phyloP scores from a whole-genome alignment of 176 grass and related monocot genomes.

The Elaeis guineensis region DNA sequence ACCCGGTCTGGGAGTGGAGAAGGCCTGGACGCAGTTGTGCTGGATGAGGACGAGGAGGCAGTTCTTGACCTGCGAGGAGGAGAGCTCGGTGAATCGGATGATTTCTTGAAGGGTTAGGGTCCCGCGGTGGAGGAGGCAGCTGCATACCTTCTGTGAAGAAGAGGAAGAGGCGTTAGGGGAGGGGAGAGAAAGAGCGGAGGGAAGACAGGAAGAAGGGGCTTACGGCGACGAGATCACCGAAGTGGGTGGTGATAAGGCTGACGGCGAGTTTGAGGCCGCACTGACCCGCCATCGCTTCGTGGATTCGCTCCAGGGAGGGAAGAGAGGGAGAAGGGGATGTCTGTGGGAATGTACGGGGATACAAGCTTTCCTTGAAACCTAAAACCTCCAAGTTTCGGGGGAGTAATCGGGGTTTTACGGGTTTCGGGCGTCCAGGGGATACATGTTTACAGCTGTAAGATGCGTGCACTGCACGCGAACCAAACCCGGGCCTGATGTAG shows the following conservation, averaged over 20 bases:
- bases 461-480: too few relatives aligned
- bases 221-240: constrained; percentile 61
- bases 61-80: constrained; percentile 53
- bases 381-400: too few relatives aligned
- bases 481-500: too few relatives aligned
- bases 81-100: constrained; percentile 33
- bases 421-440: too few relatives aligned
- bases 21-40: constrained; percentile 86
- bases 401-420: too few relatives aligned
- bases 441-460: too few relatives aligned
- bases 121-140: constrained; percentile 54
- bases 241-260: constrained; percentile 54
- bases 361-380: too few relatives aligned
- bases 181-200: neutral
- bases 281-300: constrained; percentile 42
- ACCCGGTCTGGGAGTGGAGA: constrained; percentile 31
- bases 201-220: neutral
- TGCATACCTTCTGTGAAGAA: constrained; percentile 49
- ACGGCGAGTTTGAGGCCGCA: constrained; percentile 50
- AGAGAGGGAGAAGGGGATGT: neutral
- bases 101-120: constrained; percentile 57
- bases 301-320: neutral
- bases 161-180: neutral
- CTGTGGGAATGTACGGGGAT: too few relatives aligned
- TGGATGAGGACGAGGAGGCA: constrained; percentile 80